These are phyloP conservation scores for Linnemannia elongata DNA, from an alignment of 192 early-diverging fungal species.

Conservation along the genomic window DNA sequence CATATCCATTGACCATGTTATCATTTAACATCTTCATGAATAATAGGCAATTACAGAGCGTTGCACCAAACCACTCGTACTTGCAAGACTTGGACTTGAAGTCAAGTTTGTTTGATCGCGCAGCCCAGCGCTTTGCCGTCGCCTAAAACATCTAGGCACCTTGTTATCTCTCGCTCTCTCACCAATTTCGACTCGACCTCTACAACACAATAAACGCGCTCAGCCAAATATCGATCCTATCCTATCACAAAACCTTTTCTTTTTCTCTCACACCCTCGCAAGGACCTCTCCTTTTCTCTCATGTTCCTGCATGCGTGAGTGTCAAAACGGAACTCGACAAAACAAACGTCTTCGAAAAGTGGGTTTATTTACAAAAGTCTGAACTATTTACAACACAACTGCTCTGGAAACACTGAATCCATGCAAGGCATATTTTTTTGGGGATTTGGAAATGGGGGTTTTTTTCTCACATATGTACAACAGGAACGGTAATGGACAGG, in stretches of 20 bases:
- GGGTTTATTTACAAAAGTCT: slow-evolving; percentile 17
- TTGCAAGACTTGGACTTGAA: slow-evolving; percentile 84
- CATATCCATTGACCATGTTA: neutral
- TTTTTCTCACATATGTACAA: slow-evolving; percentile 12
- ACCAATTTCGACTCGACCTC: neutral
- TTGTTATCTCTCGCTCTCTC: neutral
- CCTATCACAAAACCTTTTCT: too few species aligned
- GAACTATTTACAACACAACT: slow-evolving; percentile 1
- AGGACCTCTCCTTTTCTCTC: too few species aligned
- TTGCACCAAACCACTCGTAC: slow-evolving; percentile 82
- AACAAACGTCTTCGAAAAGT: neutral
- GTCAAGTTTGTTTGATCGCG: slow-evolving; percentile 86
- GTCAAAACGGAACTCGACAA: neutral
- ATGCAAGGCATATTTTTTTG: slow-evolving; percentile 9
- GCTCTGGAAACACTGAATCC: slow-evolving; percentile 10
- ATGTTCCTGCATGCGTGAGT: neutral
- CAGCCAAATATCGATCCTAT: too few species aligned
- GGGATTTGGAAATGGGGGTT: neutral
- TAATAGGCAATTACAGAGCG: slow-evolving; percentile 78
- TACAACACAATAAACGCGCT: neutral
- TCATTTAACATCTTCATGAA: neutral
- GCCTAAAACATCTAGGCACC: slow-evolving; percentile 31
- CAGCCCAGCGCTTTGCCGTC: slow-evolving; percentile 65
- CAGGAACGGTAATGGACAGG: neutral
- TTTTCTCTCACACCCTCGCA: too few species aligned